Conservation (phyloP, 305 asterid species). For the Solanum aculeatissimum region DNA sequence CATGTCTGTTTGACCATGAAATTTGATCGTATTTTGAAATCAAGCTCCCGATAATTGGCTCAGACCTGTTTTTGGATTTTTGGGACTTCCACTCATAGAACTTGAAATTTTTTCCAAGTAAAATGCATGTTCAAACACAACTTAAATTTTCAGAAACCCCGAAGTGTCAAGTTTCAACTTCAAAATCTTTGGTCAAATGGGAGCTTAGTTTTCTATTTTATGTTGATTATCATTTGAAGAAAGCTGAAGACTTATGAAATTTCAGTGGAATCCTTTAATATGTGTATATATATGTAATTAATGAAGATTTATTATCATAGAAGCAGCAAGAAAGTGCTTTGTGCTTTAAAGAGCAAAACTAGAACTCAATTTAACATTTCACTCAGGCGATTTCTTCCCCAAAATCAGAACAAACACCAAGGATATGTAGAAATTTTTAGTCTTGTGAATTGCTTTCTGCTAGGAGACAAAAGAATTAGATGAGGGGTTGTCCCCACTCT, state of each 20-base stretch:
- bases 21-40: no score
- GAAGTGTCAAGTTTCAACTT: no score
- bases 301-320: not conserved
- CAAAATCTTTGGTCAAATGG: no score
- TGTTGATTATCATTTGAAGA: not conserved
- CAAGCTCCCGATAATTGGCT: no score
- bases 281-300: not conserved
- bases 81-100: no score
- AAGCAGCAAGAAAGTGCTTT: not conserved
- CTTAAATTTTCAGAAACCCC: no score
- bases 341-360: not conserved
- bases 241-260: not conserved
- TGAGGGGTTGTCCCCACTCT: not conserved
- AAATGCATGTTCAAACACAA: no score
- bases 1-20: no score
- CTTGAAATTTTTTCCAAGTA: no score
- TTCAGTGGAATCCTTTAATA: not conserved
- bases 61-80: no score
- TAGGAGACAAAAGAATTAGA: not conserved
- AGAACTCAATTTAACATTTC: not conserved
- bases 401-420: not conserved
- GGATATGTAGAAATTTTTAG: not conserved
- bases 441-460: not conserved
- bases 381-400: not conserved
- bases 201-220: not conserved